Conservation (phyloP, 78 protist genomes). For the Monosiga brevicollis region DNA sequence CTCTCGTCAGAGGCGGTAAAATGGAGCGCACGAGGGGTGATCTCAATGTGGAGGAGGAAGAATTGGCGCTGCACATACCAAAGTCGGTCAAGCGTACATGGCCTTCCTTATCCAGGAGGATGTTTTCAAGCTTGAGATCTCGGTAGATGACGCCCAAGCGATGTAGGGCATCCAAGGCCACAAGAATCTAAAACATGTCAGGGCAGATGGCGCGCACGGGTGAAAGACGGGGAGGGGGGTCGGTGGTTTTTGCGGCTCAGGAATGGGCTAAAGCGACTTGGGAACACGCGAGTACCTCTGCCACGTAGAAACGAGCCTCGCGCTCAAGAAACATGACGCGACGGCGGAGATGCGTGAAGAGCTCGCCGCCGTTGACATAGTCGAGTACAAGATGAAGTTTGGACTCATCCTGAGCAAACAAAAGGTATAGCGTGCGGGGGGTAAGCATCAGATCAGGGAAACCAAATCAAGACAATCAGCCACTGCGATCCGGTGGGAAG, state of each 20-base stretch:
- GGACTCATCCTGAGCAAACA: slow-evolving; percentile 16
- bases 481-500: too few species aligned
- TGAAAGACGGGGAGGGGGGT: too few species aligned
- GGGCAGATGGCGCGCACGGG: too few species aligned
- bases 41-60: neutral
- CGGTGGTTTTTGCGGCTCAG: too few species aligned
- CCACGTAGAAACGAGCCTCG: slow-evolving; percentile 23
- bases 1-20: neutral
- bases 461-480: too few species aligned
- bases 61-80: slow-evolving; percentile 30
- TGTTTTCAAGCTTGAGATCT: slow-evolving; percentile 54
- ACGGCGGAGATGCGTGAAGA: slow-evolving; percentile 33
- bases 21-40: neutral
- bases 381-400: slow-evolving; percentile 60
- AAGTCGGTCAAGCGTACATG: slow-evolving; percentile 87
- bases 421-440: too few species aligned
- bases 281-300: neutral
- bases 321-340: slow-evolving; percentile 41
- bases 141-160: slow-evolving; percentile 67
- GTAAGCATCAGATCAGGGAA: too few species aligned
- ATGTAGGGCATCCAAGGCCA: slow-evolving; percentile 84
- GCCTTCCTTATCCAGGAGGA: slow-evolving; percentile 32
- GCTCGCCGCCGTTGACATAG: slow-evolving; percentile 82
- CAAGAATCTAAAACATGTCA: slow-evolving; percentile 22
- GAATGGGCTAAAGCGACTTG: too few species aligned